Conservation (phyloP, 306 rosid species). For the Vigna hirtella region DNA sequence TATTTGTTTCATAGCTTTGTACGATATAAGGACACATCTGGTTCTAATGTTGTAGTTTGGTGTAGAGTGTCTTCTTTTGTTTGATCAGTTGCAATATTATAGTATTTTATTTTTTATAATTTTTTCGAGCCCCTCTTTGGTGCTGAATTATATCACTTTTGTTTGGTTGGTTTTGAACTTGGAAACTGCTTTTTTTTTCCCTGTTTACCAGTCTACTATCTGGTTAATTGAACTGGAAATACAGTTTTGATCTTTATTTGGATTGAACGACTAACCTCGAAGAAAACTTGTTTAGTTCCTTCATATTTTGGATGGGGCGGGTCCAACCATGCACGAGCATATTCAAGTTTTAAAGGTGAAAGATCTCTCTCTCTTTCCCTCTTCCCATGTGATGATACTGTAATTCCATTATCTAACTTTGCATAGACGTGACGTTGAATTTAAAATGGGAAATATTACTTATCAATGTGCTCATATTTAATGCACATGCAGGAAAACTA, state of each 20-base stretch:
- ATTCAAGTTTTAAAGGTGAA: slow-evolving; percentile 55
- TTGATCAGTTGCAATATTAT: slow-evolving; percentile 10
- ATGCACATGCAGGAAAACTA: slow-evolving; percentile 55
- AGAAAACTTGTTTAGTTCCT: slow-evolving; percentile 17
- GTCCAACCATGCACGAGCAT: slow-evolving; percentile 59
- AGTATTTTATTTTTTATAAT: not conserved
- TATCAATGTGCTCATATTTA: slow-evolving; percentile 49
- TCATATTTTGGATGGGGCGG: slow-evolving; percentile 45
- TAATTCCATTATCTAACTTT: slow-evolving; percentile 43
- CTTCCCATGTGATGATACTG: slow-evolving; percentile 42
- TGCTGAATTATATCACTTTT: slow-evolving; percentile 37
- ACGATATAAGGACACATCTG: slow-evolving; percentile 41
- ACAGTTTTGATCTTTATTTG: slow-evolving; percentile 43
- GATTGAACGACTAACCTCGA: slow-evolving; percentile 39
- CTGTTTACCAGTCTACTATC: slow-evolving; percentile 56
- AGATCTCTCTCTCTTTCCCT: slow-evolving; percentile 41
- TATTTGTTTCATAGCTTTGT: slow-evolving; percentile 45
- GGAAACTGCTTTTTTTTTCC: slow-evolving; percentile 47
- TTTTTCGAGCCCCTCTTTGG: not conserved
- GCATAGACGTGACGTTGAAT: slow-evolving; percentile 60
- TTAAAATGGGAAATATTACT: slow-evolving; percentile 51
- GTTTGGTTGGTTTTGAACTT: slow-evolving; percentile 51
- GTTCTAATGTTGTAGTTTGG: slow-evolving; percentile 36
- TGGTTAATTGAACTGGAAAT: slow-evolving; percentile 47
- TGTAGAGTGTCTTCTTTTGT: slow-evolving; percentile 41